These are phyloP conservation scores for Adansonia gregorii DNA, from an alignment of 441 rosid genomes.

Conservation along the genomic window DNA sequence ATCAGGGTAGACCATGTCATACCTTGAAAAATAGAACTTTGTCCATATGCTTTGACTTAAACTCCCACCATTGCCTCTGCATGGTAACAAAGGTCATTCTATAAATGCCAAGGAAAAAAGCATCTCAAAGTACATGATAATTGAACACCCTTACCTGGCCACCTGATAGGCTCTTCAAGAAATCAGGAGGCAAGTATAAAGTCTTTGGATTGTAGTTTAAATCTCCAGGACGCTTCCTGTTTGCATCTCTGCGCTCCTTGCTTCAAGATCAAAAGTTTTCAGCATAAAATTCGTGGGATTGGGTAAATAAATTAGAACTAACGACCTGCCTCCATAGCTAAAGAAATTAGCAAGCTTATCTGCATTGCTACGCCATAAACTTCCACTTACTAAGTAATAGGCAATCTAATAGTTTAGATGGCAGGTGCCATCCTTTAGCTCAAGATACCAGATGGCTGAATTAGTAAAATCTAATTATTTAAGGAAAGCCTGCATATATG, in stretches of 20 bases:
- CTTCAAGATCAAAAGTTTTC: slow-evolving; percentile 35
- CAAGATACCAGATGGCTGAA: not conserved
- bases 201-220: slow-evolving; percentile 79
- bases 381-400: not conserved
- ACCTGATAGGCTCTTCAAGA: slow-evolving; percentile 76
- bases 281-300: slow-evolving; percentile 24
- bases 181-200: slow-evolving; percentile 85
- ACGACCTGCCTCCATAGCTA: slow-evolving; percentile 2
- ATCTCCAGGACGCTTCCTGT: slow-evolving; percentile 73
- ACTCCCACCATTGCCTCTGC: slow-evolving; percentile 99
- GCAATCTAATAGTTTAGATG: slow-evolving; percentile 4
- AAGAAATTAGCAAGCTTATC: not conserved
- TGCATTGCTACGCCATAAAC: slow-evolving; percentile 9
- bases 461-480: slow-evolving; percentile 6
- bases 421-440: not conserved
- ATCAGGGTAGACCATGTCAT: slow-evolving; percentile 25
- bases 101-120: slow-evolving; percentile 26
- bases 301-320: slow-evolving; percentile 15
- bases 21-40: slow-evolving; percentile 99
- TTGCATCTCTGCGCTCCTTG: slow-evolving; percentile 76
- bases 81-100: slow-evolving; percentile 28
- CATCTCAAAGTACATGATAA: slow-evolving; percentile 16
- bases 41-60: slow-evolving; percentile 98
- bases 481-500: not conserved
- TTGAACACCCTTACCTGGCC: slow-evolving; percentile 70